Base-by-base conservation (phyloP, 345 rosid genomes). In the Euphorbia pulcherrima region DNA sequence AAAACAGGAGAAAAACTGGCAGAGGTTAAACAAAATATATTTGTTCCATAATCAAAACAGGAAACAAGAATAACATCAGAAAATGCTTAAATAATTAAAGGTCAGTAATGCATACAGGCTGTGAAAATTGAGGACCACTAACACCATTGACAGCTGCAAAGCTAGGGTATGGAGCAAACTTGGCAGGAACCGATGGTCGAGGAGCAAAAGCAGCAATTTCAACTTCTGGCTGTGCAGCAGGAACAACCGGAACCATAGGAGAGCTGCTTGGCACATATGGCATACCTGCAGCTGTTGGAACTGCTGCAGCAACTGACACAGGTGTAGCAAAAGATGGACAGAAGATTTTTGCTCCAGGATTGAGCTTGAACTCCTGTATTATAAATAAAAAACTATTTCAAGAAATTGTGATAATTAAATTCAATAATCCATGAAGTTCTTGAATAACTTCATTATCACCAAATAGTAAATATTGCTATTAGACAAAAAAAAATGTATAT, bases 281-380 rank as follows among this genome's bases (percentile, higher is more conserved):
- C 72, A 80, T 70, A 71, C 82, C 83, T 77, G 83, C 75, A 61
- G 68, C 72, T 59, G 80, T 27, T 64, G 85, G 86, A 52, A 63
- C 80, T 53, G 72, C 71, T 39, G 90, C 56, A 69, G 72, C 74
- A 2, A 84, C 80, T 20, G 92, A 60, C 76, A 67, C 51, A 55
- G 85, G 60, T 72, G 77, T 82, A 26, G 80, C 72, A 75, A 73
- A 83, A 70, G 92, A 78, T 9, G 98, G 98, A 69, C 84, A 87
- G 78, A 90, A 92, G 46, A 71, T 68, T 78, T 87, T 87, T 68
- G 98, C 98, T 62, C 74, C 87, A 17, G 97, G 92, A 70, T 92
- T 92, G 70, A 92, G 92, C 83, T 88, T 92, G 82, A 83, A 92
- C 61, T 83, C 98, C 98, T 92, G 78, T 18, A 62, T 62, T 48